A percentile compares a stretch with the other conserved stretches of the same genome.
phyloP scores from a whole-genome alignment of 2,329 filamentous ascomycete genomes.

The Colletotrichum lupini region DNA sequence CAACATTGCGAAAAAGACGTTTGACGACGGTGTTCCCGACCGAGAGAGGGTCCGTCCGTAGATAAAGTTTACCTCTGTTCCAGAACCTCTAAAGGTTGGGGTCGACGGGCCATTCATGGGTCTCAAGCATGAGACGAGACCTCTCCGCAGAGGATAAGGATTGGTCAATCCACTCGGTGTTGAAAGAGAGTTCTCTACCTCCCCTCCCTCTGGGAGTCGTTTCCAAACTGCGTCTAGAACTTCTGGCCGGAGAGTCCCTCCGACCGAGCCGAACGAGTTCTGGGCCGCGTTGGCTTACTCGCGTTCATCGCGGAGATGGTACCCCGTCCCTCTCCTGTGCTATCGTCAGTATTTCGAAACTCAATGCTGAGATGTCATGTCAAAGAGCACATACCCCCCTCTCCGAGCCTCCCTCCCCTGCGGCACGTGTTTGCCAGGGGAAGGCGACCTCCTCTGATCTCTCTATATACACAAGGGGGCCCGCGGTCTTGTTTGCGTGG shows the following conservation, averaged over 20 bases:
- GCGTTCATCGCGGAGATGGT: neutral
- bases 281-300: neutral
- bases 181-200: neutral
- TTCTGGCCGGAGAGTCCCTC: neutral
- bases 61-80: constrained; percentile 21
- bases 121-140: constrained; percentile 21
- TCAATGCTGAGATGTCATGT: constrained; percentile 13
- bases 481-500: neutral
- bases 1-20: neutral
- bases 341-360: constrained; percentile 8
- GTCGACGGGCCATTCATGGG: constrained; percentile 18
- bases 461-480: neutral
- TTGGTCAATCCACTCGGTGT: neutral
- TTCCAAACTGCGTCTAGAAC: neutral
- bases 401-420: neutral
- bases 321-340: neutral
- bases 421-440: neutral
- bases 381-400: neutral
- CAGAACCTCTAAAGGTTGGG: constrained; percentile 25
- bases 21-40: neutral
- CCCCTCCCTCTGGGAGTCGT: neutral
- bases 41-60: neutral
- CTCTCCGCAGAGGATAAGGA: neutral
- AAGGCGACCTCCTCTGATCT: neutral
- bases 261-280: neutral